Percentiles rank a stretch among this genome's conserved stretches.
phyloP scores from a whole-genome alignment of 2,329 filamentous ascomycete species.

The Hawksworthiomyces lignivorus region DNA sequence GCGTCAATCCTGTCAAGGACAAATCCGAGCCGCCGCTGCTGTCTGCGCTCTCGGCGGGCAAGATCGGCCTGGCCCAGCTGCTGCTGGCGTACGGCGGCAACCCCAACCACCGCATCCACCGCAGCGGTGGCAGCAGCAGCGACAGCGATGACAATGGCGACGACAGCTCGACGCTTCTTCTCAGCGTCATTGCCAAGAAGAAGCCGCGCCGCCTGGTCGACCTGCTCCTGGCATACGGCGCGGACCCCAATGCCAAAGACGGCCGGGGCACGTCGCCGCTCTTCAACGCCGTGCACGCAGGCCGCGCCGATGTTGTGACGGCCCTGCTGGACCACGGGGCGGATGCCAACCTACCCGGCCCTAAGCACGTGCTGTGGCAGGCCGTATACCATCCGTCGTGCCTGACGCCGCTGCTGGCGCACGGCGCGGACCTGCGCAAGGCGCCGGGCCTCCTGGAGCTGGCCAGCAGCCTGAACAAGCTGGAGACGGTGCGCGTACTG shows the following conservation, averaged over 20 bases:
- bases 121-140: constrained; percentile 16
- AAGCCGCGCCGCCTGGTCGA: constrained; percentile 48
- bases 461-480: constrained; percentile 54
- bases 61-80: constrained; percentile 49
- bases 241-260: constrained; percentile 52
- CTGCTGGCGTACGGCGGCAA: constrained; percentile 56
- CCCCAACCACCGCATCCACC: constrained; percentile 38
- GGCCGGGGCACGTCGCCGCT: constrained; percentile 55
- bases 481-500: constrained; percentile 48
- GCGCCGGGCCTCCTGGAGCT: constrained; percentile 57
- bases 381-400: constrained; percentile 51
- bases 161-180: constrained; percentile 54
- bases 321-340: constrained; percentile 47
- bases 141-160: constrained; percentile 11
- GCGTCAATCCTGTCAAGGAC: constrained; percentile 34
- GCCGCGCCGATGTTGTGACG: constrained; percentile 48
- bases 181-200: constrained; percentile 52
- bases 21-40: constrained; percentile 46
- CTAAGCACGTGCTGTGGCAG: constrained; percentile 63
- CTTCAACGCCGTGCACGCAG: constrained; percentile 51
- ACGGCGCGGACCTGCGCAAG: constrained; percentile 54
- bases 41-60: constrained; percentile 41
- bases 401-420: constrained; percentile 48
- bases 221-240: constrained; percentile 51
- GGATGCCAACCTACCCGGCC: constrained; percentile 60